Percentiles rank a stretch among this genome's conserved stretches.
Conservation (phyloP, 208 protist species). For the Trypanosoma cruzi region DNA sequence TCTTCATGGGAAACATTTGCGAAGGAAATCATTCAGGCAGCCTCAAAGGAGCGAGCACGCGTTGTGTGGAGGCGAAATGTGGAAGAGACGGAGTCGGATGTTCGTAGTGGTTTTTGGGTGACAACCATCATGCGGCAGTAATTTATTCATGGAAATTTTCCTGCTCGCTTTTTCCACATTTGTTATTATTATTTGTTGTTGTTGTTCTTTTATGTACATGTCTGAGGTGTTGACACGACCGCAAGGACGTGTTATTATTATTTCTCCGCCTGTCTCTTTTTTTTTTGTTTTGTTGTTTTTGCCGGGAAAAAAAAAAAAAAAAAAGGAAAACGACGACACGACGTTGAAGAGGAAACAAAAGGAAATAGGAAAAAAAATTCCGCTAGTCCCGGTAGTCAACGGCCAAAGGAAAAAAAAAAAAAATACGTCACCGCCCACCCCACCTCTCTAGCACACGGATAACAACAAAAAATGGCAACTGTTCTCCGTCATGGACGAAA, state of each 20-base stretch:
- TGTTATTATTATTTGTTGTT: not conserved
- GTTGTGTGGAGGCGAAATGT: conserved; percentile 75
- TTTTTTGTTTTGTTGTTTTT: not conserved
- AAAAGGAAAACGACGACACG: not conserved
- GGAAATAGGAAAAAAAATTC: conserved; percentile 13
- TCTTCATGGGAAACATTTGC: conserved; percentile 50
- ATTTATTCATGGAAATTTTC: not conserved
- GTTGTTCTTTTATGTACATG: too few species aligned
- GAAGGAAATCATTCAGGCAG: conserved; percentile 46
- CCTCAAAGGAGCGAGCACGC: conserved; percentile 52
- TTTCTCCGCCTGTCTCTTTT: conserved; percentile 17
- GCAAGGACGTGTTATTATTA: too few species aligned
- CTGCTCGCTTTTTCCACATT: not conserved
- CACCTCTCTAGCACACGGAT: not conserved
- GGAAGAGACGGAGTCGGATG: conserved; percentile 42
- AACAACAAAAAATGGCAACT: conserved; percentile 49
- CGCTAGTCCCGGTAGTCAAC: not conserved
- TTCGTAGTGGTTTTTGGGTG: conserved; percentile 71
- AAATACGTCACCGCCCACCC: not conserved
- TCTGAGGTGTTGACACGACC: too few species aligned
- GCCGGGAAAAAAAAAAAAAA: too few species aligned
- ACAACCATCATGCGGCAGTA: conserved; percentile 61
- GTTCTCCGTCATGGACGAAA: conserved; percentile 85
- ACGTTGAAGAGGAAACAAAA: conserved; percentile 7
- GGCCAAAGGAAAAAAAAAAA: not conserved